A percentile compares a stretch with the other conserved stretches of the same genome.
phyloP scores from a whole-genome alignment of 768 basidiomycete genomes.

The Rhodotorula graminis region DNA sequence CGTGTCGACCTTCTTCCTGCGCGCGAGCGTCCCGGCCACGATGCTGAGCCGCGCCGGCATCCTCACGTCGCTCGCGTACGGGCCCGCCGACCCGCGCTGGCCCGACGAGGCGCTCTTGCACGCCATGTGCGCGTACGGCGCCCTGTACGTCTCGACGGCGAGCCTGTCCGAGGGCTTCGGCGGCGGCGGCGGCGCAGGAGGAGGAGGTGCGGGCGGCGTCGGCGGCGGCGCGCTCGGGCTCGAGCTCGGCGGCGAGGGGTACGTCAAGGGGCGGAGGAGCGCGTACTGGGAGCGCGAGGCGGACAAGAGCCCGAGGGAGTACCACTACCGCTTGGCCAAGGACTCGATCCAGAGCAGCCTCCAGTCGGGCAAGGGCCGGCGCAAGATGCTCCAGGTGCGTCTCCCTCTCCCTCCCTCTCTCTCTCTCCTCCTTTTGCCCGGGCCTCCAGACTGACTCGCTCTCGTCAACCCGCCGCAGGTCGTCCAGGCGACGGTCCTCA shows the following conservation, averaged over 20 bases:
- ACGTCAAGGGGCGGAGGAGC: not conserved
- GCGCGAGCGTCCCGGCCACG: conserved; percentile 16
- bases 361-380: not conserved
- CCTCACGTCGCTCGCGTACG: conserved; percentile 2
- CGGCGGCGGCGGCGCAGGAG: not conserved
- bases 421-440: not conserved
- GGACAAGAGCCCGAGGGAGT: conserved; percentile 5
- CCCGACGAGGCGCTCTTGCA: conserved; percentile 32
- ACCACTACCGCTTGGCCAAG: conserved; percentile 26
- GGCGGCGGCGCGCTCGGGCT: not conserved
- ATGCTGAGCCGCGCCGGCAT: conserved; percentile 16
- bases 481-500: conserved; percentile 27
- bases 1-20: conserved; percentile 29
- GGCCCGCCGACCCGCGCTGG: conserved; percentile 17
- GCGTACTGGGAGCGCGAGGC: not conserved
- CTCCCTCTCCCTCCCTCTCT: too few species aligned
- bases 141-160: conserved; percentile 18
- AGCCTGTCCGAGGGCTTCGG: not conserved
- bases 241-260: not conserved
- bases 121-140: conserved; percentile 30
- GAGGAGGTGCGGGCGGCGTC: too few species aligned
- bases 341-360: not conserved
- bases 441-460: too few species aligned
- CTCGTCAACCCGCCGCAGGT: not conserved
- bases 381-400: conserved; percentile 30